Conservation (phyloP, 192 early-diverging fungal genomes). For the Entomortierella lignicola region DNA sequence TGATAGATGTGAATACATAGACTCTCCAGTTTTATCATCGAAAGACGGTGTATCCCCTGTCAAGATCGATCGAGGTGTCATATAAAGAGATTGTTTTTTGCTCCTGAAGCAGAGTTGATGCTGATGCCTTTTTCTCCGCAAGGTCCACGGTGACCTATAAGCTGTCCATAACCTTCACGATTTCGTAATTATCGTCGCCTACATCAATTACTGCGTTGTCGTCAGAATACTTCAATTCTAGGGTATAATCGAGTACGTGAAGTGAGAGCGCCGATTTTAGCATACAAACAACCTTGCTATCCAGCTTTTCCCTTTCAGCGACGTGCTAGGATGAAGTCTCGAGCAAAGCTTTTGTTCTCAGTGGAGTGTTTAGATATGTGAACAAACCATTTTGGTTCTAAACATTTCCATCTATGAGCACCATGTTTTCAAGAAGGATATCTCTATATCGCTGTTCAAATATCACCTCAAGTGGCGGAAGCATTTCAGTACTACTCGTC, state of each 20-base stretch:
- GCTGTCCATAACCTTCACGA: constrained; percentile 28
- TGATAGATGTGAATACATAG: constrained; percentile 7
- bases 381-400: constrained; percentile 57
- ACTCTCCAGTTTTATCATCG: constrained; percentile 1
- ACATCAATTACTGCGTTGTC: not conserved
- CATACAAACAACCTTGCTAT: constrained; percentile 64
- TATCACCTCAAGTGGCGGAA: constrained; percentile 41
- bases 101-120: not conserved
- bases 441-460: constrained; percentile 36
- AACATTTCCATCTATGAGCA: constrained; percentile 60
- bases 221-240: constrained; percentile 29
- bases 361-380: constrained; percentile 18
- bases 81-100: constrained; percentile 32
- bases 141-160: not conserved
- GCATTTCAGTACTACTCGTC: constrained; percentile 64
- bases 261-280: constrained; percentile 58
- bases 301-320: constrained; percentile 57
- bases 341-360: constrained; percentile 13
- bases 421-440: constrained; percentile 55
- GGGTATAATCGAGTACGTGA: constrained; percentile 57
- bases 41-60: not conserved
- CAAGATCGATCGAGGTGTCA: constrained; percentile 21
- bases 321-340: constrained; percentile 65
- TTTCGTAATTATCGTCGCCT: constrained; percentile 9
- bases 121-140: not conserved